These are phyloP conservation scores for Tuber magnatum DNA, from an alignment of 495 filamentous ascomycete genomes.

Conservation along the genomic window DNA sequence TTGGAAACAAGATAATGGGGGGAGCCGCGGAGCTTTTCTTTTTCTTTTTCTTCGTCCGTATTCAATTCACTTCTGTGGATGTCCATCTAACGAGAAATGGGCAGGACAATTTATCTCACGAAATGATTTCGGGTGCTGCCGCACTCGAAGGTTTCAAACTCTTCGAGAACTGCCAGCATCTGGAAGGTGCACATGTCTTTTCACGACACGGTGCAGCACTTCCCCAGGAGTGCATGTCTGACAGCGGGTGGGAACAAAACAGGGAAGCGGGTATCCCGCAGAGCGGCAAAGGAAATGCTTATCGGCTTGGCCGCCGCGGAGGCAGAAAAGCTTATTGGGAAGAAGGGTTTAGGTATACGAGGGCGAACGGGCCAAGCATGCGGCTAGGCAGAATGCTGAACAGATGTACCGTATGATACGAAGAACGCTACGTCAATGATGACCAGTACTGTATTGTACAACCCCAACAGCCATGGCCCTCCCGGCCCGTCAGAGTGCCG, in stretches of 20 bases:
- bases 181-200: conserved; percentile 50
- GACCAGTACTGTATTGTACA: conserved; percentile 44
- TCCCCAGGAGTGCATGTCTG: neutral
- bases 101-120: conserved; percentile 55
- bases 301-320: conserved; percentile 64
- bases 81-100: neutral
- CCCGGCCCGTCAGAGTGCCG: neutral
- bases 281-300: conserved; percentile 69
- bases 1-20: neutral
- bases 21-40: neutral
- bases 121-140: conserved; percentile 66
- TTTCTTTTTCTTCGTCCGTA: neutral
- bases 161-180: conserved; percentile 68
- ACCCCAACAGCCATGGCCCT: conserved; percentile 41
- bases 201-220: neutral
- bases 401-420: conserved; percentile 51
- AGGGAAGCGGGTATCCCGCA: conserved; percentile 51
- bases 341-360: conserved; percentile 69
- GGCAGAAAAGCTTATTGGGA: conserved; percentile 72
- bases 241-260: conserved; percentile 46
- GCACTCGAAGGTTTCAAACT: conserved; percentile 74
- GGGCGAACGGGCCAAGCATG: conserved; percentile 56
- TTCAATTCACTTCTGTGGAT: neutral
- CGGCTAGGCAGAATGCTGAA: conserved; percentile 60
- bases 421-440: conserved; percentile 49